Conservation (phyloP, 257 asterid species). For the Nyctanthes arbortristis region DNA sequence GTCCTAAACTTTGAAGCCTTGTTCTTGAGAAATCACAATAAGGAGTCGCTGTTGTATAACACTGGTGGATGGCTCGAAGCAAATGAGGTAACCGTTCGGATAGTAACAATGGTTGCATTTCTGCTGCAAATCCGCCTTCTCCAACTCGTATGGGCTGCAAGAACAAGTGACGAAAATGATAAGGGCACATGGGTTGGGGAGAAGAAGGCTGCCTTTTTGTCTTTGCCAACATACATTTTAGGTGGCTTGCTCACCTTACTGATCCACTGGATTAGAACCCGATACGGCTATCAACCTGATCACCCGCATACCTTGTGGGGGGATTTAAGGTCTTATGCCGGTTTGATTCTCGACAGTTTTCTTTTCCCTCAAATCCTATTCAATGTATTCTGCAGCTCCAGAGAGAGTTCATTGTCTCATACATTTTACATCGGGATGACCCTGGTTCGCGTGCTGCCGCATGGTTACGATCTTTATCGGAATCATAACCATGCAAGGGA, state of each 20-base stretch:
- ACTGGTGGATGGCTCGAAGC: constrained; percentile 56
- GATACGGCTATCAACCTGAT: background rate
- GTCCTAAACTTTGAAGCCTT: constrained; percentile 65
- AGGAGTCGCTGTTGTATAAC: constrained; percentile 16
- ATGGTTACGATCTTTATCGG: constrained; percentile 69
- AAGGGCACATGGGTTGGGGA: constrained; percentile 33
- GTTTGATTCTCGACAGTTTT: constrained; percentile 64
- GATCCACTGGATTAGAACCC: constrained; percentile 34
- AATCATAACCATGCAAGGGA: constrained; percentile 30
- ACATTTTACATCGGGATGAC: constrained; percentile 63
- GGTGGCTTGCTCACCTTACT: constrained; percentile 46
- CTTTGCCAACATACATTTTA: constrained; percentile 33
- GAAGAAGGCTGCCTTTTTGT: constrained; percentile 27
- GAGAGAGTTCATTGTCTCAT: constrained; percentile 36
- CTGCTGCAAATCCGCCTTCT: constrained; percentile 51
- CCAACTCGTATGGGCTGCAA: constrained; percentile 61
- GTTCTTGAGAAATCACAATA: constrained; percentile 24
- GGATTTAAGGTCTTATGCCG: constrained; percentile 53
- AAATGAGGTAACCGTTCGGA: constrained; percentile 58
- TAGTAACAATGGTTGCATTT: constrained; percentile 58
- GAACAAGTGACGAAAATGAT: constrained; percentile 17
- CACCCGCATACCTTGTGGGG: constrained; percentile 32
- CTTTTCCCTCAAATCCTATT: constrained; percentile 65
- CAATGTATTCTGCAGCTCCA: constrained; percentile 41
- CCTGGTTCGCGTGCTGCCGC: constrained; percentile 54